Evolutionary conservation across 192 early-diverging fungal species (phyloP), one percentile per base, ranked within the genome.

Genomic region (Coemansia sp.): DNA sequence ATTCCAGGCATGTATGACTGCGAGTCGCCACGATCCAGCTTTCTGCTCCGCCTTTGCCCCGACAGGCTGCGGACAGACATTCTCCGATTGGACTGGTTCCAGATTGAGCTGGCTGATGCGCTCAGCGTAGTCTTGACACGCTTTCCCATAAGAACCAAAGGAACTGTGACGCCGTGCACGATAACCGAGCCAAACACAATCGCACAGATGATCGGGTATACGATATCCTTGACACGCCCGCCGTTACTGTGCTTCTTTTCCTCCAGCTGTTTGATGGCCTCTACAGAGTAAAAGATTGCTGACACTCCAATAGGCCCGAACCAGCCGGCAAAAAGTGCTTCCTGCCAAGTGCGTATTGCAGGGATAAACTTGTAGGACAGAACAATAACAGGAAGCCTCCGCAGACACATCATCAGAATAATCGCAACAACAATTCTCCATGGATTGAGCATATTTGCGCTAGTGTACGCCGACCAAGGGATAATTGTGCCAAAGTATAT

Each of bases 221-320:
- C 75, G 1, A 75, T 56, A 0, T 65, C 6, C 0, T 12, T 47
- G 4, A 74, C 52, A 0, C 56, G 6, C 0, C 71, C 72, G 8
- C 49, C 71, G 11, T 72, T 57, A 26, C 73, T 68, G 23, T 76
- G 64, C 23, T 61, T 42, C 53, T 84, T 71, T 11, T 66, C 60
- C 1, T 76, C 60, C 18, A 80, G 8, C 26, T 80, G 69, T 43
- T 75, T 74, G 49, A 74, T 73, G 3, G 85, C 68, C 64, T 85
- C 81, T 9, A 79, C 70, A 11, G 81, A 68, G 64, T 90, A 91
- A 49, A 82, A 91, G 8, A 90, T 44, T 12, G 87, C 87, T 5
- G 86, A 78, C 38, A 88, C 90, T 9, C 91, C 92, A 56, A 97
- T 91, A 6, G 94, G 94, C 0, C 94, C 95, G 67, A 97, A 97